Base-by-base conservation (phyloP, 1,139 yeast genomes). In the Debaryomycetaceae sp. region DNA sequence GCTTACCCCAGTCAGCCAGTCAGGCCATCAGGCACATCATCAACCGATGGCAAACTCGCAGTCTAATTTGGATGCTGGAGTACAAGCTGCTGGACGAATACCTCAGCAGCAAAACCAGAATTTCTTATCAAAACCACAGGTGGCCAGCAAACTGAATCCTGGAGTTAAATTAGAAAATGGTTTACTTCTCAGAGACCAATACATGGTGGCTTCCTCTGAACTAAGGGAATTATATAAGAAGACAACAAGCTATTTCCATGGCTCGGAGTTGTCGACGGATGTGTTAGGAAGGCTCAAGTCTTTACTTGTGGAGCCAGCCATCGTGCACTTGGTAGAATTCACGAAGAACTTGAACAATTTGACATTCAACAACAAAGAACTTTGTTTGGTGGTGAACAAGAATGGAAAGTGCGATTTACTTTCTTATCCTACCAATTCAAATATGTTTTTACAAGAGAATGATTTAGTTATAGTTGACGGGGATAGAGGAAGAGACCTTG, bases 321-420 rank as follows among this genome's bases (percentile, higher is more conserved):
- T 74, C 30, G 39, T 57, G 14, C 68, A 66, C 45, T 56, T 75
- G 45, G 63, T 72, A 24, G 62, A 72, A 0, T 75, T 74, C 50
- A 68, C 72, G 41, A 70, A 70, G 44, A 72, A 71, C 54, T 57
- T 72, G 49, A 73, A 74, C 52, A 74, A 69, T 44, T 63, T 71
- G 49, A 66, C 73, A 1, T 76, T 62, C 60, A 74, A 65, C 49
- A 72, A 65, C 56, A 78, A 62, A 61, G 67, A 63, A 45, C 66
- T 66, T 48, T 74, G 74, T 53, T 68, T 80, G 49, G 82, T 79
- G 35, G 62, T 77, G 37, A 79, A 78, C 56, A 80, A 80, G 49
- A 79, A 80, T 54, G 83, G 84, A 38, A 78, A 79, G 55, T 68
- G 79, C 54, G 85, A 80, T 56, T 71, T 68, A 49, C 68, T 67